Evolutionary conservation across 129 eudicot genomes (phyloP).

Genomic region (Pseudognaphalium luteoalbum): DNA sequence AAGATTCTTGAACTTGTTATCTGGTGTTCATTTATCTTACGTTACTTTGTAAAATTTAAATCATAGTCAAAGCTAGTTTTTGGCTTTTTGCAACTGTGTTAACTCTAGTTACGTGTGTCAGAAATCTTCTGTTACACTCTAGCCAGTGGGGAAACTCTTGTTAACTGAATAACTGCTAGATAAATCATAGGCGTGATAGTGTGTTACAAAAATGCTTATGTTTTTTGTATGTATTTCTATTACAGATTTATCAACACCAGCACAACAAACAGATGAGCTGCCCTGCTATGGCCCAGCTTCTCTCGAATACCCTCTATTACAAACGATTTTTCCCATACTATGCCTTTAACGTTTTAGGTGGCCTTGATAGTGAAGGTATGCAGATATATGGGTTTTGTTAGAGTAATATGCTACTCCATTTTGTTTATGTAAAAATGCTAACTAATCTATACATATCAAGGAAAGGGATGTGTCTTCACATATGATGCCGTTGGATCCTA

Average conservation of each 20-base stretch:
- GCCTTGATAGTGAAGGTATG: constrained; percentile 92
- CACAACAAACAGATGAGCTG: constrained; percentile 99
- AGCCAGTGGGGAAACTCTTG: not conserved
- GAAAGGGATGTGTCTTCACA: constrained; percentile 96
- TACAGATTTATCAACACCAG: constrained; percentile 88
- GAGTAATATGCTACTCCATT: not conserved
- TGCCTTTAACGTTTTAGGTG: constrained; percentile 94
- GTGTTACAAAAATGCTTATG: constrained; percentile 7
- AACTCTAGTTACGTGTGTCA: not conserved
- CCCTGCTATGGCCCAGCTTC: constrained; percentile 99
- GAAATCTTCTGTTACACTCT: not conserved
- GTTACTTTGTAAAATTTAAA: not conserved
- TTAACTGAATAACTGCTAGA: not conserved
- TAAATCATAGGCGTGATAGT: not conserved
- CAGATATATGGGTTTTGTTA: not conserved
- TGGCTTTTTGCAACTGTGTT: constrained; percentile 1
- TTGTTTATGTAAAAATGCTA: constrained; percentile 10
- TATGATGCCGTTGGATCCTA: constrained; percentile 99
- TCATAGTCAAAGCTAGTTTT: not conserved
- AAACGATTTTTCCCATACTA: constrained; percentile 98
- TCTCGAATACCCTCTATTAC: constrained; percentile 93
- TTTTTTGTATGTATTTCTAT: not conserved
- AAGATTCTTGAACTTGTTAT: constrained; percentile 25
- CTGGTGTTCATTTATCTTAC: not conserved
- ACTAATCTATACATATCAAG: constrained; percentile 33